Base-by-base conservation (phyloP, 345 rosid genomes). In the Garcia nutans region DNA sequence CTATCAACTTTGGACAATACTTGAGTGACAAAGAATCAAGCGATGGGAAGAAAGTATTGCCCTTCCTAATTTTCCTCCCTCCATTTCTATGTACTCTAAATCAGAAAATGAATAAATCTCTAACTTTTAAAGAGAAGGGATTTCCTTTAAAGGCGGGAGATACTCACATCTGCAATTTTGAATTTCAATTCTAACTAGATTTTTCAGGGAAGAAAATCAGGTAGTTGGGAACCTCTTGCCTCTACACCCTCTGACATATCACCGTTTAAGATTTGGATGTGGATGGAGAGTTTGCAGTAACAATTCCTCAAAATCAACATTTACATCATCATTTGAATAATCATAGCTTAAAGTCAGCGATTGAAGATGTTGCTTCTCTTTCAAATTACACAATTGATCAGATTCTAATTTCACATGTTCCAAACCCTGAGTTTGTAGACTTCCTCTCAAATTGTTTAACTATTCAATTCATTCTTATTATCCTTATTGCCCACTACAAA, bases 181-280 rank as follows among this genome's bases (percentile, higher is more conserved):
- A 10, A 76, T 3, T 9, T 1, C 0, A 58, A 76, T 28, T 1
- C 12, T 10, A 6, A 58, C 74, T 7, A 76, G 60, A 68, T 68
- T 58, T 15, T 52, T 45, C 10, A 76, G n/a, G 15, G 73, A 7
- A 26, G 74, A 31, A n/a, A 76, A 22, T 74, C 79, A 68, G 22
- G 22, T 44, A 0, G 79, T 37, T 37, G 41, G 49, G 33, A 76
- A 60, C 60, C 41, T 60, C 9, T 45, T 12, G 0, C 73, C 78
- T 26, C 22, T 0, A 17, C 68, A 68, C 4, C 22, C 4, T 0
- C 0, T 0, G 1, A 76, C 20, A 0, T 0, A 2, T 20, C 68
- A 17, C 8, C 28, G 54, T 23, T 58, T 69, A 8, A 68, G 73
- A 16, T 10, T 59, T 28, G 23, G 20, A 24, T 68, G 57, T 0